Evolutionary conservation across 768 basidiomycete genomes (phyloP).

Genomic region (Trametes cingulata): DNA sequence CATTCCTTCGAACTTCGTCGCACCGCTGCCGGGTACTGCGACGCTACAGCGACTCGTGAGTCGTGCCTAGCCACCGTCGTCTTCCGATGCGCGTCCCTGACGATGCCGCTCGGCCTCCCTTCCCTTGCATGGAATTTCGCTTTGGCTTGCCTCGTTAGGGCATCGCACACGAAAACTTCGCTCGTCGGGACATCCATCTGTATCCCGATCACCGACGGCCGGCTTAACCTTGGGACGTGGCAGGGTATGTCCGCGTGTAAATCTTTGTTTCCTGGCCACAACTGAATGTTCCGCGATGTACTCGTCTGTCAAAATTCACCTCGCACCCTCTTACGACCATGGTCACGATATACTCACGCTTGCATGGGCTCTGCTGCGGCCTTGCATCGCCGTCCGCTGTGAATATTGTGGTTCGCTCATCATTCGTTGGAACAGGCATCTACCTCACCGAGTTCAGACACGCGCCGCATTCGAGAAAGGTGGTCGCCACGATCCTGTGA

Average conservation of each 20-base stretch:
- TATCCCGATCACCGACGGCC: slow-evolving; percentile 79
- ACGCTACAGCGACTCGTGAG: slow-evolving; percentile 70
- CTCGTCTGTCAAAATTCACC: not conserved
- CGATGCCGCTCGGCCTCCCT: not conserved
- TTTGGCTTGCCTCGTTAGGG: slow-evolving; percentile 42
- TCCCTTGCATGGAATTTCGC: not conserved
- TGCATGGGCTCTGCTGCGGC: too few species aligned
- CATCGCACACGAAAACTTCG: slow-evolving; percentile 89
- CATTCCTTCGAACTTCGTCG: slow-evolving; percentile 10
- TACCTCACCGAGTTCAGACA: slow-evolving; percentile 88
- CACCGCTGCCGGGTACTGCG: not conserved
- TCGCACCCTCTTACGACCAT: too few species aligned
- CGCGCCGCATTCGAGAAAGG: slow-evolving; percentile 57
- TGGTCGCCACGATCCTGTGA: slow-evolving; percentile 84
- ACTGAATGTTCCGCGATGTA: not conserved
- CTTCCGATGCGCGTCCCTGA: not conserved
- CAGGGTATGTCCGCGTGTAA: slow-evolving; percentile 57
- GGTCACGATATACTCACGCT: too few species aligned
- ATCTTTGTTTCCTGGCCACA: not conserved
- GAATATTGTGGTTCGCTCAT: not conserved
- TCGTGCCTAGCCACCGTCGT: not conserved
- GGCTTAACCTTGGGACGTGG: slow-evolving; percentile 87
- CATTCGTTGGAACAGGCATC: slow-evolving; percentile 53
- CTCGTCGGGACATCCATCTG: slow-evolving; percentile 82
- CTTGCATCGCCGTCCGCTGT: too few species aligned